phyloP scores from a whole-genome alignment of 2,329 filamentous ascomycete species.

The Aspergillus novoparasiticus region DNA sequence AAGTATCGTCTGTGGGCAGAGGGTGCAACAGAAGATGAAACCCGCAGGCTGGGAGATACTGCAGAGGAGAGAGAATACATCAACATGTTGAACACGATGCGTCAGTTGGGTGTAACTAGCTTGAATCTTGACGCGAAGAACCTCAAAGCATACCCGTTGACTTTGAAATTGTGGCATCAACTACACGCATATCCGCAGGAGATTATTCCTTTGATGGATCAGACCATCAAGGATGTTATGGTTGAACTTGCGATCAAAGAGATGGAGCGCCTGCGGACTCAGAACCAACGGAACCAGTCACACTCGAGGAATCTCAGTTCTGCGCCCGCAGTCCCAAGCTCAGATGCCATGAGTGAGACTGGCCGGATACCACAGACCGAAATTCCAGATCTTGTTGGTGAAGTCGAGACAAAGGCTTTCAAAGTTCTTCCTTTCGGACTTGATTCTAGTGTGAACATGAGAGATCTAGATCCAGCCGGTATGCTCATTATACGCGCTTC shows the following conservation, averaged over 20 bases:
- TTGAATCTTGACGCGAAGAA: slow-evolving; percentile 89
- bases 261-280: slow-evolving; percentile 68
- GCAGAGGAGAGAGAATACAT: slow-evolving; percentile 81
- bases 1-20: slow-evolving; percentile 94
- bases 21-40: slow-evolving; percentile 77
- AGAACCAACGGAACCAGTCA: slow-evolving; percentile 50
- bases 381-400: slow-evolving; percentile 71
- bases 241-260: slow-evolving; percentile 82
- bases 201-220: slow-evolving; percentile 95
- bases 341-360: slow-evolving; percentile 63
- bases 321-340: slow-evolving; percentile 76
- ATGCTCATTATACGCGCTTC: slow-evolving; percentile 25
- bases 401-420: slow-evolving; percentile 78
- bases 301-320: slow-evolving; percentile 65
- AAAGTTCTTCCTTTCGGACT: slow-evolving; percentile 88
- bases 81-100: slow-evolving; percentile 85
- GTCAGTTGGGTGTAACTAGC: slow-evolving; percentile 78
- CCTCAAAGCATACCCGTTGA: slow-evolving; percentile 88
- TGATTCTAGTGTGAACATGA: slow-evolving; percentile 83
- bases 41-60: slow-evolving; percentile 65
- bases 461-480: slow-evolving; percentile 88
- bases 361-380: slow-evolving; percentile 38
- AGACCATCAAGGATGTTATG: slow-evolving; percentile 90
- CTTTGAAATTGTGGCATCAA: slow-evolving; percentile 93
- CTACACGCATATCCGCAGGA: slow-evolving; percentile 92